Conservation (phyloP, 148 eudicot genomes). For the Silene conica region DNA sequence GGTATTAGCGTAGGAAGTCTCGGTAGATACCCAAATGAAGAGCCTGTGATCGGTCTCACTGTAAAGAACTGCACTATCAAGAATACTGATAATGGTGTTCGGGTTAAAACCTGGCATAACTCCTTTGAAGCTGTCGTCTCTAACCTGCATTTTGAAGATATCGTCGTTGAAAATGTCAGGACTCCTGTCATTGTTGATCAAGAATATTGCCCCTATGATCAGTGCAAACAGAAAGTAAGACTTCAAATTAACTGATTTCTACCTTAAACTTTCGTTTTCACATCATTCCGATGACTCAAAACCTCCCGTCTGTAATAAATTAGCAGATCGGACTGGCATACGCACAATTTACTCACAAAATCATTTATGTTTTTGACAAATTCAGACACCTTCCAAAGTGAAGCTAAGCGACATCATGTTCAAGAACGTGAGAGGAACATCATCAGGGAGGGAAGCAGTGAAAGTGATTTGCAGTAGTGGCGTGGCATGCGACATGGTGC, state of each 20-base stretch:
- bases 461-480: conserved; percentile 43
- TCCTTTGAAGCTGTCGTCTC: conserved; percentile 23
- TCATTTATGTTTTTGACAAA: too few relatives aligned
- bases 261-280: too few relatives aligned
- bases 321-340: too few relatives aligned
- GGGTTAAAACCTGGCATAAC: conserved; percentile 53
- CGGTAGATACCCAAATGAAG: conserved; percentile 35
- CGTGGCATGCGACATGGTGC: conserved; percentile 33
- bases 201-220: conserved; percentile 49
- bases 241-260: neutral
- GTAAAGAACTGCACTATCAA: conserved; percentile 44
- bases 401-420: conserved; percentile 37
- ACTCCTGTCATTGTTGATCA: conserved; percentile 43
- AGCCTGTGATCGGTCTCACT: conserved; percentile 32
- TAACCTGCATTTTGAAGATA: conserved; percentile 45
- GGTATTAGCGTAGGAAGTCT: conserved; percentile 32
- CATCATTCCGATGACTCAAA: too few relatives aligned
- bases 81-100: conserved; percentile 41
- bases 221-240: conserved; percentile 31
- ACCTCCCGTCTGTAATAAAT: too few relatives aligned
- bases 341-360: neutral
- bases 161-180: conserved; percentile 31
- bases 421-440: conserved; percentile 39
- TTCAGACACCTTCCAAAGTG: conserved; percentile 44
- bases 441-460: conserved; percentile 28